A percentile compares a stretch with the other conserved stretches of the same genome.
phyloP scores from a whole-genome alignment of 129 eudicot species.

The sunflower (Helianthus annuus) region HanXRQr2.0-SUNRISE NC_035433.2:87380673-87381172 shows the following conservation, averaged over 20 bases:
- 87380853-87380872: neutral
- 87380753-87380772: neutral
- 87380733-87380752: too few relatives aligned
- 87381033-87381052: neutral
- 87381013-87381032: neutral
- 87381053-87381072: too few relatives aligned
- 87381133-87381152: conserved; percentile 19
- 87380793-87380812: neutral
- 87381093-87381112: neutral
- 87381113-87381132: conserved; percentile 2
- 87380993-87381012: conserved; percentile 10
- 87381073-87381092: too few relatives aligned
- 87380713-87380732: too few relatives aligned
- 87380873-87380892: neutral
- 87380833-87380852: neutral
- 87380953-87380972: neutral
- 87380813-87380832: neutral
- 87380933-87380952: neutral
- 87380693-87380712: too few relatives aligned
- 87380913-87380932: neutral
- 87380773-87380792: neutral
- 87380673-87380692: too few relatives aligned
- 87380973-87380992: conserved; percentile 17
- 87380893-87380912: conserved; percentile 1
- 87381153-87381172: conserved; percentile 5